Base-by-base conservation (phyloP, 202 grass and related monocot genomes). In the Setaria italica region DNA sequence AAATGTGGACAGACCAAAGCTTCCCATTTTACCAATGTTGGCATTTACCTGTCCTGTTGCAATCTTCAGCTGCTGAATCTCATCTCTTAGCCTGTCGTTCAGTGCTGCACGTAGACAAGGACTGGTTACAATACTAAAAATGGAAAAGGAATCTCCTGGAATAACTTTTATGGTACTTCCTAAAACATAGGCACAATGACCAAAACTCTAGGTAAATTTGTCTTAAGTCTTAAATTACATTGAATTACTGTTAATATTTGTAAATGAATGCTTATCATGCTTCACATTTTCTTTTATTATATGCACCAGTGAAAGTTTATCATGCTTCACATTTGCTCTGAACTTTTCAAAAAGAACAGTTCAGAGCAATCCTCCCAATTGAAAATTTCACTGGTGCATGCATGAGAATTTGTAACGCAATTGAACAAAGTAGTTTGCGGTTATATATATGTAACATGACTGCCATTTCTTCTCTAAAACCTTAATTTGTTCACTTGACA, bases 51-150 rank as follows among this genome's bases (percentile, higher is more conserved):
- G 89, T 73, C 95, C 95, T 21, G 95, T 98, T 12, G 87, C 95
- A 20, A 98, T 81, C 89, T 98, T 98, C 78, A 98, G 82, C 57
- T 89, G 69, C 80, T 98, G 95, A 84, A 98, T 85, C 81, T 98
- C 91, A 14, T 95, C 95, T 79, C 93, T 91, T 53, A 98, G 80
- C 8, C 89, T 90, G 59, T 95, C 89, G 60, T 98, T 98, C 54
- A 98, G 79, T 78, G 91, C 95, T 98, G 57, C 66, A 90, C 15
- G 32, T 66, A 79, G 16, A 85, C 32, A 78, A 77, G 39, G 56
- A 66, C 73, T 50, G 30, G 51, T 86, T 79, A 64, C 15, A 41
- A 13, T 70, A 46, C 57, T 71, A 70, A 77, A 74, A 4, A 83
- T 76, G 35, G 73, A 46, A 51, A 66, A 55, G 41, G 34, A 72